Percentiles rank a stretch among this genome's conserved stretches.
Evolutionary conservation across 2,329 filamentous ascomycete genomes (phyloP).

Genomic region (Exserohilum rostratum): DNA sequence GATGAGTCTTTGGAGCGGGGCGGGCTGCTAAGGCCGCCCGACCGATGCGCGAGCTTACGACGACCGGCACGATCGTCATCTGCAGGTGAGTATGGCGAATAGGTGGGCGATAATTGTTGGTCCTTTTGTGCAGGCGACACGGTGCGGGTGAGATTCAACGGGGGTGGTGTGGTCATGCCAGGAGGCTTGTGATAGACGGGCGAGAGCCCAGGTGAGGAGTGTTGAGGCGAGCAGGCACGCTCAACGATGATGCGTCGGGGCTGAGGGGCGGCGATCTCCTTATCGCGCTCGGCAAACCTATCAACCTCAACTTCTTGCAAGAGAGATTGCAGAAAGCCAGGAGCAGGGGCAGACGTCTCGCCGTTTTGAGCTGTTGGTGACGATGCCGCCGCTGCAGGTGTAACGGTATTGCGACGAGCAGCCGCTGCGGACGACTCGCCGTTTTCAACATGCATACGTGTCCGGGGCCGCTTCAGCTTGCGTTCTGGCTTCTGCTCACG

Average conservation of each 20-base stretch:
- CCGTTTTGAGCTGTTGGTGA: conserved; percentile 19
- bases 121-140: conserved; percentile 61
- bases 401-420: conserved; percentile 36
- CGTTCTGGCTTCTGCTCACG: conserved; percentile 71
- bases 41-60: conserved; percentile 36
- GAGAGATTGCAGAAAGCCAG: conserved; percentile 84
- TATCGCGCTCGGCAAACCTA: conserved; percentile 43
- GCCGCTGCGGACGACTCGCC: conserved; percentile 49
- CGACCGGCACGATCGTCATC: conserved; percentile 49
- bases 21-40: conserved; percentile 48
- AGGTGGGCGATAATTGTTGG: conserved; percentile 70
- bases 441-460: conserved; percentile 67
- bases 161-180: conserved; percentile 72
- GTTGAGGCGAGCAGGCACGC: conserved; percentile 50
- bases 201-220: conserved; percentile 71
- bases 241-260: conserved; percentile 52
- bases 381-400: conserved; percentile 22
- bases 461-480: conserved; percentile 85
- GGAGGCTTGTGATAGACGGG: conserved; percentile 71
- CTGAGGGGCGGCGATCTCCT: conserved; percentile 45
- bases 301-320: conserved; percentile 81
- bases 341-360: conserved; percentile 52
- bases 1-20: conserved; percentile 67
- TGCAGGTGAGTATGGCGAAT: conserved; percentile 67
- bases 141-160: conserved; percentile 62